These are phyloP conservation scores for Medicago arabica DNA, from an alignment of 306 rosid genomes.

Conservation along the genomic window DNA sequence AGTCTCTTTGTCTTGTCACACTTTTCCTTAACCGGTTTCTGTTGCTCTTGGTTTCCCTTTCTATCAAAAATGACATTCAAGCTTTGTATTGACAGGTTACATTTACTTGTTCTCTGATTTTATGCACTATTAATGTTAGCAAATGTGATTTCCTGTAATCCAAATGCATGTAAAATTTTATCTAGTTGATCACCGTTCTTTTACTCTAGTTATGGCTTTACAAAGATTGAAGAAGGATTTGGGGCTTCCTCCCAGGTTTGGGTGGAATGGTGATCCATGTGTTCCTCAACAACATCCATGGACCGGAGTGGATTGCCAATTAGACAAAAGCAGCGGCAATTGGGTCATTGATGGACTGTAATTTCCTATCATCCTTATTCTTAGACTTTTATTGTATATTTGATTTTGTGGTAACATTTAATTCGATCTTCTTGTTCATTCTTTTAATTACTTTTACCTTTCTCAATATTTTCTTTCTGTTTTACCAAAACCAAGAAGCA, in stretches of 20 bases:
- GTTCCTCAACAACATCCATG: slow-evolving; percentile 98
- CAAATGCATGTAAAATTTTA: slow-evolving; percentile 33
- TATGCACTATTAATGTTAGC: background rate
- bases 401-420: slow-evolving; percentile 25
- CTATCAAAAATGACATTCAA: background rate
- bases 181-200: slow-evolving; percentile 41
- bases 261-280: slow-evolving; percentile 99
- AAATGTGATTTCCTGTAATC: slow-evolving; percentile 15
- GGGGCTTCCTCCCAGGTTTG: slow-evolving; percentile 90
- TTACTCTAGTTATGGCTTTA: slow-evolving; percentile 78
- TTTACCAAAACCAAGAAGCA: slow-evolving; percentile 28
- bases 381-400: slow-evolving; percentile 33
- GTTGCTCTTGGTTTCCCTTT: slow-evolving; percentile 30
- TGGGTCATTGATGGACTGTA: slow-evolving; percentile 98
- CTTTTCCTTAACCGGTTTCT: slow-evolving; percentile 19
- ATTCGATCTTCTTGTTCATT: slow-evolving; percentile 24
- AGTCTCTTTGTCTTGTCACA: slow-evolving; percentile 16
- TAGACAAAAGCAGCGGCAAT: slow-evolving; percentile 62
- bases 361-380: slow-evolving; percentile 45
- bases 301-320: slow-evolving; percentile 90
- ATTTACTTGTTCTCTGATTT: slow-evolving; percentile 31
- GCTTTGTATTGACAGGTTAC: slow-evolving; percentile 11
- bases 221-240: slow-evolving; percentile 73
- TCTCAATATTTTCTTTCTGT: slow-evolving; percentile 17
- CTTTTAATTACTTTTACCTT: slow-evolving; percentile 7